phyloP scores from a whole-genome alignment of 495 filamentous ascomycete species.

The Penicillium pulvis region DNA sequence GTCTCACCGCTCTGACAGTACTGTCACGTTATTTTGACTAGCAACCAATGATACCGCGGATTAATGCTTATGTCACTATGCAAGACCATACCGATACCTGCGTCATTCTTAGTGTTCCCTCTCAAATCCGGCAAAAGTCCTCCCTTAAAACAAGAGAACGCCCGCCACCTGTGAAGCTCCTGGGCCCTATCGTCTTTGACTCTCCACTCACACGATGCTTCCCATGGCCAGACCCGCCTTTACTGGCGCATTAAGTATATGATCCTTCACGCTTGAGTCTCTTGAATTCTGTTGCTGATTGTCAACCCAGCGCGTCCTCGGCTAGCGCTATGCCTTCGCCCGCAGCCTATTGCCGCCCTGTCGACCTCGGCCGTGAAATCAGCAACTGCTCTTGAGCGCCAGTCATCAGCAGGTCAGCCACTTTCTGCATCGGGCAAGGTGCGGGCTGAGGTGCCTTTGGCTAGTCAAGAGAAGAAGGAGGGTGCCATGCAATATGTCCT shows the following conservation, averaged over 20 bases:
- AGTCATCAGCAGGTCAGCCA: constrained; percentile 39
- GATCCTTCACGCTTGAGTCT: not conserved
- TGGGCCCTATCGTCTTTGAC: not conserved
- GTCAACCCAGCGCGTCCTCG: constrained; percentile 32
- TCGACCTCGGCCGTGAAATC: constrained; percentile 47
- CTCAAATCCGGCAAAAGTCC: constrained; percentile 24
- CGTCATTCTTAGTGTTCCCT: constrained; percentile 19
- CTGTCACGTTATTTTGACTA: not conserved
- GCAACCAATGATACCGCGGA: constrained; percentile 10
- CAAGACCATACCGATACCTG: constrained; percentile 14
- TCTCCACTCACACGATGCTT: constrained; percentile 29
- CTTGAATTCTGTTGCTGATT: constrained; percentile 15
- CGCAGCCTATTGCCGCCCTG: constrained; percentile 37
- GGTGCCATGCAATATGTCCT: constrained; percentile 96
- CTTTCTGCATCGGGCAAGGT: constrained; percentile 54
- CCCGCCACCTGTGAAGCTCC: constrained; percentile 26
- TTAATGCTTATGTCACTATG: constrained; percentile 20
- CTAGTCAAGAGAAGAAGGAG: constrained; percentile 91
- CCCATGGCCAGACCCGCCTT: constrained; percentile 33
- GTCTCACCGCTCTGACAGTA: constrained; percentile 29
- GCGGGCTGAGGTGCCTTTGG: constrained; percentile 76
- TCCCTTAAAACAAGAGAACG: constrained; percentile 19
- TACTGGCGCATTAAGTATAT: constrained; percentile 37
- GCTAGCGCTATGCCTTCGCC: constrained; percentile 24
- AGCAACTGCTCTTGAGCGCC: constrained; percentile 47